These are phyloP conservation scores for Tothia fuscella DNA, from an alignment of 2,329 filamentous ascomycete genomes.

Conservation along the genomic window DNA sequence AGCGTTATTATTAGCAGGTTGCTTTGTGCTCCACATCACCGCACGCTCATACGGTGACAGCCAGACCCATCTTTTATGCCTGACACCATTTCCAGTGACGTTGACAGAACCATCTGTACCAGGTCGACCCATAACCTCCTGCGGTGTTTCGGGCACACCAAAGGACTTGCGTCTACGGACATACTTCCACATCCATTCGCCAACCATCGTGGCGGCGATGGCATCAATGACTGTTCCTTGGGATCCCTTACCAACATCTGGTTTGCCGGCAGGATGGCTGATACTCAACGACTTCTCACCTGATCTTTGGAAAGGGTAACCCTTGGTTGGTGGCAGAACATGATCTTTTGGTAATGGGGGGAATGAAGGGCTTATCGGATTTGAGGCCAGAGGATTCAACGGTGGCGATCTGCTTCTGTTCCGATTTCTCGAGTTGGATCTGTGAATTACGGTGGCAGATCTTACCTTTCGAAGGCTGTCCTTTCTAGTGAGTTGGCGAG, in stretches of 20 bases:
- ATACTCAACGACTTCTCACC: slow-evolving; percentile 8
- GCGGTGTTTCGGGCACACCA: slow-evolving; percentile 51
- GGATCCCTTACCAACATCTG: slow-evolving; percentile 4
- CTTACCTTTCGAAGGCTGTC: slow-evolving; percentile 66
- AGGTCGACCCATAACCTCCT: slow-evolving; percentile 34
- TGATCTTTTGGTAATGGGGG: slow-evolving; percentile 64
- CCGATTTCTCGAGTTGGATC: slow-evolving; percentile 34
- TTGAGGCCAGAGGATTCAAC: slow-evolving; percentile 46
- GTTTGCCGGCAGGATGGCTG: neutral
- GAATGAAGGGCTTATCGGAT: slow-evolving; percentile 57
- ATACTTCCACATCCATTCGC: slow-evolving; percentile 94
- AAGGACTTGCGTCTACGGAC: slow-evolving; percentile 83
- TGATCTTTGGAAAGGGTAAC: slow-evolving; percentile 22
- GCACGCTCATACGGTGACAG: slow-evolving; percentile 90
- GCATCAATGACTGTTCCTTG: slow-evolving; percentile 81
- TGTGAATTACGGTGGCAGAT: slow-evolving; percentile 63
- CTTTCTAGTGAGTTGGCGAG: slow-evolving; percentile 38
- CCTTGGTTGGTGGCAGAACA: slow-evolving; percentile 45
- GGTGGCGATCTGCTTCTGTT: slow-evolving; percentile 41
- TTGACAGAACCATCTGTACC: slow-evolving; percentile 52
- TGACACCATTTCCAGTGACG: slow-evolving; percentile 51
- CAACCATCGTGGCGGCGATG: slow-evolving; percentile 96
- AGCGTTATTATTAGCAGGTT: slow-evolving; percentile 76
- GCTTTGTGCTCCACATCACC: slow-evolving; percentile 97
- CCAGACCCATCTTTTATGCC: slow-evolving; percentile 98